Evolutionary conservation across 306 rosid species (phyloP), one percentile per base, ranked within the genome.

Genomic region (Ochetophila trinervis): DNA sequence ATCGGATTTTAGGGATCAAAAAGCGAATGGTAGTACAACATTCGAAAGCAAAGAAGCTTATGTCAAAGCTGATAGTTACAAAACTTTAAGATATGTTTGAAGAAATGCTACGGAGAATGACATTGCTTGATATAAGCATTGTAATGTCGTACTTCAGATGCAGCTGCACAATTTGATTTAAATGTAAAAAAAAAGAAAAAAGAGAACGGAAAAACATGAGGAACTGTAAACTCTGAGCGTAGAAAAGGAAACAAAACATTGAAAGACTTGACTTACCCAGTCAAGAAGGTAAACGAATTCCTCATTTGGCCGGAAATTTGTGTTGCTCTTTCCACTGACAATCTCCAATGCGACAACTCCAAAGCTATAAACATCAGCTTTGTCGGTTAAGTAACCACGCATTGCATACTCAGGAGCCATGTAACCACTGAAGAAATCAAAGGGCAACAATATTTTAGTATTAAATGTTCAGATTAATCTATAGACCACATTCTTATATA

Each of bases 321-420:
- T 89, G 69, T 92, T 92, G 87, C 98, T 89, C 74, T 89, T 92
- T 71, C 96, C 98, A 10, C 95, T 92, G 40, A 89, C 82, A 54
- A 75, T 89, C 77, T 92, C 98, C 60, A 92, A 54, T 22, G 91
- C 89, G 60, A 91, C 97, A 23, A 91, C 97, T 27, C 97, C 98
- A 30, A 91, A 91, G 73, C 98, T 87, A 84, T 91, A 91, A 54
- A 91, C 80, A 54, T 91, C 98, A 53, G 96, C 98, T 73, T 91
- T 91, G 57, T 79, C 62, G 0, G 96, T 92, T 63, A 92, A 81
- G 78, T 88, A 85, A 21, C 98, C 96, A 11, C 95, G 95, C 95
- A 92, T 92, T 67, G 96, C 98, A 74, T 92, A 92, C 61, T 91
- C 96, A 0, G 98, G 98, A 69, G 98, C 98, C 95, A 92, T 92